A percentile compares a stretch with the other conserved stretches of the same genome.
phyloP scores from a whole-genome alignment of 2,329 filamentous ascomycete species.

The Monilinia aucupariae region DNA sequence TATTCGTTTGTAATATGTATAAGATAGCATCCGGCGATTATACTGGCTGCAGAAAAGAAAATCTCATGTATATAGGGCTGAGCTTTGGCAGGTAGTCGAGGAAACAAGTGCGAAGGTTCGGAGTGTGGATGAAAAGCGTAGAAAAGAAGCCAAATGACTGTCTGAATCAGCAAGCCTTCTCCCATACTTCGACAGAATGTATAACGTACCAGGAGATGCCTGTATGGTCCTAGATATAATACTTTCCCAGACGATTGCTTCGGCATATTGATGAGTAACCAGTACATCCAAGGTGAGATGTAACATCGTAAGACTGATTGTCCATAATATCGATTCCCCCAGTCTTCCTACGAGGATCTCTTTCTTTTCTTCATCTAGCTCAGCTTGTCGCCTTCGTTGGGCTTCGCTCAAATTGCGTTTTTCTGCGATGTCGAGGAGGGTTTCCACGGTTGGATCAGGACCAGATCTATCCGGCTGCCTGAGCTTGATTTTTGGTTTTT shows the following conservation, averaged over 20 bases:
- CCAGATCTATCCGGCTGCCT: constrained; percentile 63
- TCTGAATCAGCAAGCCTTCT: background rate
- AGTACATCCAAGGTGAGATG: constrained; percentile 76
- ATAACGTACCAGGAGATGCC: constrained; percentile 47
- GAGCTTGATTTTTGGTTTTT: constrained; percentile 51
- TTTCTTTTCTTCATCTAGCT: constrained; percentile 29
- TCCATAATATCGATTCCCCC: constrained; percentile 51
- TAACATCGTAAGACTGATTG: constrained; percentile 59
- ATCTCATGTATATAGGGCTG: constrained; percentile 48
- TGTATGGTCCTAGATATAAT: constrained; percentile 49
- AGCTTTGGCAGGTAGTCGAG: constrained; percentile 43
- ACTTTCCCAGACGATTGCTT: constrained; percentile 53
- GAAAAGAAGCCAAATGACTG: constrained; percentile 38
- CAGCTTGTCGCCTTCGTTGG: constrained; percentile 20
- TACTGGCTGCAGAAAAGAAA: constrained; percentile 59
- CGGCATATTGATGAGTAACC: constrained; percentile 73
- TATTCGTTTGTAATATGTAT: constrained; percentile 74
- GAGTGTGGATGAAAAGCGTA: constrained; percentile 35
- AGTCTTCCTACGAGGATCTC: constrained; percentile 32
- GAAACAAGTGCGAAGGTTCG: constrained; percentile 46
- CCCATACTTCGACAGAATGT: background rate
- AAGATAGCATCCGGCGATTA: constrained; percentile 67
- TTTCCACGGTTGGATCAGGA: constrained; percentile 53
- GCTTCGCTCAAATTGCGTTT: constrained; percentile 48
- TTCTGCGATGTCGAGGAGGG: constrained; percentile 67